These are phyloP conservation scores for Neonectria sp. DNA, from an alignment of 2,329 filamentous ascomycete genomes.

Conservation along the genomic window DNA sequence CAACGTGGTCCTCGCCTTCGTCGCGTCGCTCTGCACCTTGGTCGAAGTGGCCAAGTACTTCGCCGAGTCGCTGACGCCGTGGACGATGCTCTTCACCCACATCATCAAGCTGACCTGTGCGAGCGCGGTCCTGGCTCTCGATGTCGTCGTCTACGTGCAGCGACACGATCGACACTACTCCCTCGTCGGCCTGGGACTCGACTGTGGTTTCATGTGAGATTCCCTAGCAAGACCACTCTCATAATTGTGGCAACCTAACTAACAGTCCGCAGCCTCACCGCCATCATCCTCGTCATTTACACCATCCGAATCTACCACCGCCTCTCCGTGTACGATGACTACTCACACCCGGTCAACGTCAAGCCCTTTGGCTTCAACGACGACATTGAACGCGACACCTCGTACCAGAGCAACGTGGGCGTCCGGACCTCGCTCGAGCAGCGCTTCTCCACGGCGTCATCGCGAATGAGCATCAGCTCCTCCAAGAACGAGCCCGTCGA, in stretches of 20 bases:
- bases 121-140: constrained; percentile 63
- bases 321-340: constrained; percentile 64
- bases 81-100: constrained; percentile 67
- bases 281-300: constrained; percentile 62
- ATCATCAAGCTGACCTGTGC: constrained; percentile 65
- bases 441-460: constrained; percentile 45
- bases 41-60: constrained; percentile 63
- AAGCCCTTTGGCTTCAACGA: constrained; percentile 64
- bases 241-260: background rate
- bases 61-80: constrained; percentile 67
- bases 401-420: constrained; percentile 40
- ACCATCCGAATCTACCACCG: constrained; percentile 63
- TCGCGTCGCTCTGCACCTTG: constrained; percentile 63
- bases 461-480: constrained; percentile 51
- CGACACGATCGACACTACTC: constrained; percentile 64
- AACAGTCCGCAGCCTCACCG: constrained; percentile 50
- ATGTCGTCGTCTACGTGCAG: constrained; percentile 66
- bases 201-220: constrained; percentile 64
- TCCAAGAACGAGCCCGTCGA: constrained; percentile 41
- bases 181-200: constrained; percentile 63
- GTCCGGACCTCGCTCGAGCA: constrained; percentile 47
- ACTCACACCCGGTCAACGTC: constrained; percentile 64
- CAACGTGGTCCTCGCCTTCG: constrained; percentile 65
- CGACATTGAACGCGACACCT: constrained; percentile 46
- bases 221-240: background rate